Conservation (phyloP, 2,329 filamentous ascomycete genomes). For the Thielaviopsis euricoi region DNA sequence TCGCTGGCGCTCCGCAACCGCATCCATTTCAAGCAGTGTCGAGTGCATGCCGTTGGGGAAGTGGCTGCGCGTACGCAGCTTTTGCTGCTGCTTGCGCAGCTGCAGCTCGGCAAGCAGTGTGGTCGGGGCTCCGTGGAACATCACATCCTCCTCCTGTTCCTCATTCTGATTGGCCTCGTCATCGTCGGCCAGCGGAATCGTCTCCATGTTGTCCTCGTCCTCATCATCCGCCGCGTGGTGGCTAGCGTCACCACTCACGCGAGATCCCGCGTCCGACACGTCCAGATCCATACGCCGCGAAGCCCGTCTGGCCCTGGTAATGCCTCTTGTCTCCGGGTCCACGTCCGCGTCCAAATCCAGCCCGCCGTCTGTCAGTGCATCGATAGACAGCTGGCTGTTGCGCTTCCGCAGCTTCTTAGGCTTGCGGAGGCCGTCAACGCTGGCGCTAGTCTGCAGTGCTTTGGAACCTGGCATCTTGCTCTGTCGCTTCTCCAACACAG, state of each 20-base stretch:
- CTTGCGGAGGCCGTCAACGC: slow-evolving; percentile 7
- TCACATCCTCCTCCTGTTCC: slow-evolving; percentile 29
- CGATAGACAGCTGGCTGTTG: slow-evolving; percentile 8
- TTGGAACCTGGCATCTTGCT: slow-evolving; percentile 1
- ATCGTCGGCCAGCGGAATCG: slow-evolving; percentile 14
- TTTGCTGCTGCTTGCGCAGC: slow-evolving; percentile 76
- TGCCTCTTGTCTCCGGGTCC: neutral
- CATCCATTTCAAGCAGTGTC: slow-evolving; percentile 78
- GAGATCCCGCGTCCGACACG: slow-evolving; percentile 5
- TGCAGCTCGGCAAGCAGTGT: slow-evolving; percentile 87
- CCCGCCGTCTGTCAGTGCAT: neutral
- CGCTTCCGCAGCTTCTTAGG: slow-evolving; percentile 8
- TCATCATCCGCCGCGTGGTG: neutral
- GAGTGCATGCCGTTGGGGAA: slow-evolving; percentile 71
- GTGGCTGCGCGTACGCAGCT: slow-evolving; percentile 53
- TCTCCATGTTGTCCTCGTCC: slow-evolving; percentile 8
- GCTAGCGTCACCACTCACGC: slow-evolving; percentile 10
- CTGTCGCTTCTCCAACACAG: slow-evolving; percentile 25
- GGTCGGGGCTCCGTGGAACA: slow-evolving; percentile 59
- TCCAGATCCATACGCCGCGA: slow-evolving; percentile 6
- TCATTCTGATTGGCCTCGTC: slow-evolving; percentile 26
- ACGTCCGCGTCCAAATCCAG: neutral
- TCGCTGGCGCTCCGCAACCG: slow-evolving; percentile 71
- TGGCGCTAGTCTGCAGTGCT: neutral
- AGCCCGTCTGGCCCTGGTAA: slow-evolving; percentile 1